A percentile compares a stretch with the other conserved stretches of the same genome.
phyloP scores from a whole-genome alignment of 331 rosid species.

The Spiraea crenata region DNA sequence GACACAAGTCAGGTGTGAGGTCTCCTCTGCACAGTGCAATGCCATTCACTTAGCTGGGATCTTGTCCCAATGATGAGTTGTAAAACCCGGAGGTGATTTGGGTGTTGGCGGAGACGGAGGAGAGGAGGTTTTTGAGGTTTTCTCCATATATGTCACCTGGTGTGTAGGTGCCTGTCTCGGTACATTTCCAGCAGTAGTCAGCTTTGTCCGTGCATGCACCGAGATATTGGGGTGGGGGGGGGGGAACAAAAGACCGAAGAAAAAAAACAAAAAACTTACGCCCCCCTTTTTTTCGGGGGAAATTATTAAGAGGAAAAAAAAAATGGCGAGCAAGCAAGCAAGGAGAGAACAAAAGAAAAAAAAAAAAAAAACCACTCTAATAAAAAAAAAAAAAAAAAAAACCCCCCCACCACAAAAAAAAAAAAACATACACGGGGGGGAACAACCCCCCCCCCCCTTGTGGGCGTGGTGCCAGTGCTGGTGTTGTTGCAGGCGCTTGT shows the following conservation, averaged over 20 bases:
- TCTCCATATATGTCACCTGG: background rate
- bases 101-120: conserved; percentile 15
- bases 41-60: conserved; percentile 1
- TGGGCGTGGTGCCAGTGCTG: too few relatives aligned
- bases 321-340: too few relatives aligned
- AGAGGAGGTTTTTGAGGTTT: conserved; percentile 20
- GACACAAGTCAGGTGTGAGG: background rate
- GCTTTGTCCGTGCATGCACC: background rate
- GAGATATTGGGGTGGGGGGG: background rate
- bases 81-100: background rate
- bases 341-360: too few relatives aligned
- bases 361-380: too few relatives aligned
- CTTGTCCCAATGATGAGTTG: background rate
- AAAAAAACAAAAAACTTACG: too few relatives aligned
- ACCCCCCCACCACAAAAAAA: too few relatives aligned
- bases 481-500: too few relatives aligned
- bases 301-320: too few relatives aligned
- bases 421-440: too few relatives aligned
- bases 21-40: conserved; percentile 31
- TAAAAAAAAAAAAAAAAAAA: too few relatives aligned
- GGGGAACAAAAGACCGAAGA: conserved; percentile 1
- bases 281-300: too few relatives aligned
- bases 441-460: too few relatives aligned
- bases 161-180: conserved; percentile 4
- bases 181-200: conserved; percentile 12